A percentile compares a stretch with the other conserved stretches of the same genome.
phyloP scores from a whole-genome alignment of 257 asterid genomes.

The Fraxinus quadrangulata region DNA sequence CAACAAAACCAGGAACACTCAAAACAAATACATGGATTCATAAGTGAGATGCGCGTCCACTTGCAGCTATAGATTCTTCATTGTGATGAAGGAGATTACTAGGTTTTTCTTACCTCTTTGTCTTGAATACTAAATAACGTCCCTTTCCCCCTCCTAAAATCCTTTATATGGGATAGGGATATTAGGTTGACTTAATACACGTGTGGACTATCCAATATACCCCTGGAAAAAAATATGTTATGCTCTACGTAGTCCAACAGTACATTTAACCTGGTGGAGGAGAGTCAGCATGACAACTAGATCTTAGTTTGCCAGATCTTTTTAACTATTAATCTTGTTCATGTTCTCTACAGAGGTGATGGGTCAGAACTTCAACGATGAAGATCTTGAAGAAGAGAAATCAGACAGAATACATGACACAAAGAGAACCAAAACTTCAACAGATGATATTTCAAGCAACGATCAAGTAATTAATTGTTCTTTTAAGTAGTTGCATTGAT shows the following conservation, averaged over 20 bases:
- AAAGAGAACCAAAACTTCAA: slow-evolving; percentile 37
- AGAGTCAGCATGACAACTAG: not conserved
- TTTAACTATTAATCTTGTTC: not conserved
- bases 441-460: slow-evolving; percentile 24
- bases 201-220: not conserved
- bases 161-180: not conserved
- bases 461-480: slow-evolving; percentile 46
- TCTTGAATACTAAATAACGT: not conserved
- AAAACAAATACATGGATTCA: not conserved
- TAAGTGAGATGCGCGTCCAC: not conserved
- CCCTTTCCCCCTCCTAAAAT: not conserved
- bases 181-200: not conserved
- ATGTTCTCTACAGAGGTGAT: slow-evolving; percentile 47
- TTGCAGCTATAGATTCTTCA: not conserved
- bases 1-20: not conserved
- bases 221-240: not conserved
- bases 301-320: not conserved
- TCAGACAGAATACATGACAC: slow-evolving; percentile 22
- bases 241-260: not conserved
- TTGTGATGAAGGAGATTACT: not conserved
- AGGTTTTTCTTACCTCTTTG: not conserved
- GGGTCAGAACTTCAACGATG: slow-evolving; percentile 68
- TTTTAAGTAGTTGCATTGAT: slow-evolving; percentile 1
- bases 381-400: slow-evolving; percentile 44
- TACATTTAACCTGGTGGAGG: not conserved